Conservation (phyloP, 2,329 filamentous ascomycete genomes). For the Setomelanomma holmii region DNA sequence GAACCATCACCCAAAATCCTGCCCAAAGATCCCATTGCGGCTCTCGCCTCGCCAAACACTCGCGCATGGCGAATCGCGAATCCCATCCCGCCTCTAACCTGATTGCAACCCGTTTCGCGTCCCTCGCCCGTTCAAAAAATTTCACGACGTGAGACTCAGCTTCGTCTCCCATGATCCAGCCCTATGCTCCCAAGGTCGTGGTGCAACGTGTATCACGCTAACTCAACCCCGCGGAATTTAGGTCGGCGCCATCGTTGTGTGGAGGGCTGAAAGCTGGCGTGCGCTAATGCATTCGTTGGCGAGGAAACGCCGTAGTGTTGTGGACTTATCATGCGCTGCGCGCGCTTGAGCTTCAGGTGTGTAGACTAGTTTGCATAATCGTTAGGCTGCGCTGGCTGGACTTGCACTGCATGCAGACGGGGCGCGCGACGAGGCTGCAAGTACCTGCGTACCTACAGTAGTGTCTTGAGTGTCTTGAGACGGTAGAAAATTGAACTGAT, state of each 20-base stretch:
- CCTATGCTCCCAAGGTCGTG: too few relatives aligned
- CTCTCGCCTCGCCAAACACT: too few relatives aligned
- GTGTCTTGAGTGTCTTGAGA: neutral
- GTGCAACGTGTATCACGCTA: neutral
- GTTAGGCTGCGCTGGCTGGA: neutral
- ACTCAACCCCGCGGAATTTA: neutral
- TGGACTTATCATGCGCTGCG: neutral
- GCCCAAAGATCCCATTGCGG: too few relatives aligned
- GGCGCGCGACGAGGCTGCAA: neutral
- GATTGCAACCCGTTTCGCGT: too few relatives aligned
- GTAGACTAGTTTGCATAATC: too few relatives aligned
- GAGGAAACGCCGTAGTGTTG: neutral
- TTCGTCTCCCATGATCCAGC: neutral
- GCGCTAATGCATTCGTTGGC: slow-evolving; percentile 1
- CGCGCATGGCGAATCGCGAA: too few relatives aligned
- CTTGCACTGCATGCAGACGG: too few relatives aligned
- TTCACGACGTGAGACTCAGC: too few relatives aligned
- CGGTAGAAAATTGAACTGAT: neutral
- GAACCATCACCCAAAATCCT: too few relatives aligned
- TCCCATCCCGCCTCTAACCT: too few relatives aligned
- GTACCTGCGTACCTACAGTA: neutral
- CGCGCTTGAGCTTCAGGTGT: neutral
- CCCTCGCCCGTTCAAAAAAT: too few relatives aligned
- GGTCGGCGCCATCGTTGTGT: neutral
- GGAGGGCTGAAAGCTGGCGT: neutral